phyloP scores from a whole-genome alignment of 805 yeast species.

The Candida nonsorbophila region DNA sequence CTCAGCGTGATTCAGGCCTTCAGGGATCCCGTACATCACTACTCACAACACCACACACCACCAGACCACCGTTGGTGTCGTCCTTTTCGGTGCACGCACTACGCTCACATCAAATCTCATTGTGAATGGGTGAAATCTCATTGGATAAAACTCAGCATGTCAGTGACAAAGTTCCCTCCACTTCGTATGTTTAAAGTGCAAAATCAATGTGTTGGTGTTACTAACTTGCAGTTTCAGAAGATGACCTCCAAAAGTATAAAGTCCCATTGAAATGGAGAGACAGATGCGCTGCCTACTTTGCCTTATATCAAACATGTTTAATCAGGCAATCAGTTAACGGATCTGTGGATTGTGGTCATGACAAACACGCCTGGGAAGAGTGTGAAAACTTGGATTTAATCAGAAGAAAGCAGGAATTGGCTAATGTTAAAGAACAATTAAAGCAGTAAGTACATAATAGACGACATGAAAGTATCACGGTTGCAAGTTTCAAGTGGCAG shows the following conservation, averaged over 20 bases:
- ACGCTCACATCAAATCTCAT: too few relatives aligned
- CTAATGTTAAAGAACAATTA: conserved; percentile 44
- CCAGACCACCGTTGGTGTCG: too few relatives aligned
- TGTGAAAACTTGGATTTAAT: conserved; percentile 79
- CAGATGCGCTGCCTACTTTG: conserved; percentile 64
- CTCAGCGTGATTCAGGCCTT: too few relatives aligned
- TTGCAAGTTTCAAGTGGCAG: neutral
- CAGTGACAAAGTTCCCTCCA: conserved; percentile 39
- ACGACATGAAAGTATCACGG: conserved; percentile 1
- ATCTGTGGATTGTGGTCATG: conserved; percentile 58
- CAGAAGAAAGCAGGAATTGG: conserved; percentile 72
- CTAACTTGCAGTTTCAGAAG: conserved; percentile 55
- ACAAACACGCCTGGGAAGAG: conserved; percentile 79
- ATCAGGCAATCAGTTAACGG: conserved; percentile 39
- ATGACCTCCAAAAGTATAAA: conserved; percentile 74
- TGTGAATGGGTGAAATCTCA: conserved; percentile 9
- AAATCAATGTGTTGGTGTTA: neutral
- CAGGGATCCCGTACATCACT: too few relatives aligned
- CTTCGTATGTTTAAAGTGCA: conserved; percentile 26
- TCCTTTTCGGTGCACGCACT: too few relatives aligned
- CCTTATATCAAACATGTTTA: conserved; percentile 39
- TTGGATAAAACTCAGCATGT: conserved; percentile 15
- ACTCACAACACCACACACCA: too few relatives aligned
- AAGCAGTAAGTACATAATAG: conserved; percentile 17
- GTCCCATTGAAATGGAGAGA: conserved; percentile 80